These are phyloP conservation scores for Castanospermum australe DNA, from an alignment of 306 rosid species.

Conservation along the genomic window DNA sequence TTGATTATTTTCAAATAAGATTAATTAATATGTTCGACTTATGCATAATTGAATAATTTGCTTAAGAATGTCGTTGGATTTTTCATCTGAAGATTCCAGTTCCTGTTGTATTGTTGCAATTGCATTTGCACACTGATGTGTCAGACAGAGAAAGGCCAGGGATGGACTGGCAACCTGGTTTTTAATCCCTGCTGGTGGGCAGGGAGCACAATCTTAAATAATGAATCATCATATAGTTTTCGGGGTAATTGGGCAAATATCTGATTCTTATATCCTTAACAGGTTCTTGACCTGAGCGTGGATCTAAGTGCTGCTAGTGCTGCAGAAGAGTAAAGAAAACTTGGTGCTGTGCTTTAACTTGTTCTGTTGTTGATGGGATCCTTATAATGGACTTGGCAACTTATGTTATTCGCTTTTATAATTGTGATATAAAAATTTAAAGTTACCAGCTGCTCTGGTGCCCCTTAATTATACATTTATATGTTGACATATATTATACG, in stretches of 20 bases:
- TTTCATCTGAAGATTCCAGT: background rate
- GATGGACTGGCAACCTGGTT: no score
- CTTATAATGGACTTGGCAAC: background rate
- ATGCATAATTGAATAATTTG: no score
- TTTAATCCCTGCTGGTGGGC: no score
- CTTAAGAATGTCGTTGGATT: no score
- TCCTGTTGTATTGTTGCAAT: background rate
- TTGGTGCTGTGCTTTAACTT: background rate
- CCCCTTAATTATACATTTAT: no score
- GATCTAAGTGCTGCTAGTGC: conserved; percentile 69
- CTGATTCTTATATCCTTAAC: background rate
- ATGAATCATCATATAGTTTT: background rate
- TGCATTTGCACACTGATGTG: no score
- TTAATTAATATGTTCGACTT: no score
- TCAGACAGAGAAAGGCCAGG: no score
- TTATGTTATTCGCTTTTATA: background rate
- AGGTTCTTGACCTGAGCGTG: conserved; percentile 59
- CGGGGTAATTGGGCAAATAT: background rate
- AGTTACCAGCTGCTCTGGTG: background rate
- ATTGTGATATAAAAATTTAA: background rate
- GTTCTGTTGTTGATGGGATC: background rate
- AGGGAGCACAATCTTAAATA: background rate
- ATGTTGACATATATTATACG: no score
- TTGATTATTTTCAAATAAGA: no score
- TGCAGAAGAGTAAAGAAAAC: conserved; percentile 24